A percentile compares a stretch with the other conserved stretches of the same genome.
Conservation (phyloP, 768 basidiomycete species). For the Lentinula sp. region DNA sequence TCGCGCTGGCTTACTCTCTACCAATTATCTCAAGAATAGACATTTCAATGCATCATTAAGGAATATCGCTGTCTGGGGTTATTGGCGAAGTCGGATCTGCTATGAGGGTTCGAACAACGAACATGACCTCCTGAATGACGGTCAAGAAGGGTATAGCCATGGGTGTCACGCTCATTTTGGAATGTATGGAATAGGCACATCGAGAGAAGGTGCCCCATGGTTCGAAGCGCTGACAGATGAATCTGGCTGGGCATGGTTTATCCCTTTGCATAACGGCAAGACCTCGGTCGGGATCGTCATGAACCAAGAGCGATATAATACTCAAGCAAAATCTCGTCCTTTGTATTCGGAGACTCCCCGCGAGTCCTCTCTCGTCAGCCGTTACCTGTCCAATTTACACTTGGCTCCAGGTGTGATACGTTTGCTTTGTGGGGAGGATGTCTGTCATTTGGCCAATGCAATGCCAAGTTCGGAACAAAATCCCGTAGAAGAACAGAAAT, state of each 20-base stretch:
- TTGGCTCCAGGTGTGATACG: constrained; percentile 18
- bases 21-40: constrained; percentile 62
- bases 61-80: constrained; percentile 76
- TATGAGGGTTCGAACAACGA: not conserved
- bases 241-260: constrained; percentile 70
- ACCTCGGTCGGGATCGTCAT: constrained; percentile 61
- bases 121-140: not conserved
- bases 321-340: constrained; percentile 16
- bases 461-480: not conserved
- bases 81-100: constrained; percentile 35
- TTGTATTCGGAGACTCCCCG: not conserved
- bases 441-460: not conserved
- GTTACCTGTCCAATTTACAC: constrained; percentile 18
- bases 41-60: constrained; percentile 62
- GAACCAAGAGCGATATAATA: constrained; percentile 44
- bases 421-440: not conserved
- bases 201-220: constrained; percentile 54
- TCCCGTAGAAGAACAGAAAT: not conserved
- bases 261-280: constrained; percentile 58
- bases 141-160: not conserved
- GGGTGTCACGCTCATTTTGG: constrained; percentile 26
- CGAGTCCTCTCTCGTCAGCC: constrained; percentile 7
- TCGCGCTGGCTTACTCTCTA: constrained; percentile 65
- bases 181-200: constrained; percentile 43
- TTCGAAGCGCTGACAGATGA: constrained; percentile 70